Base-by-base conservation (phyloP, 2,329 filamentous ascomycete genomes). In the Nothophaeocryptopus gaeumannii region DNA sequence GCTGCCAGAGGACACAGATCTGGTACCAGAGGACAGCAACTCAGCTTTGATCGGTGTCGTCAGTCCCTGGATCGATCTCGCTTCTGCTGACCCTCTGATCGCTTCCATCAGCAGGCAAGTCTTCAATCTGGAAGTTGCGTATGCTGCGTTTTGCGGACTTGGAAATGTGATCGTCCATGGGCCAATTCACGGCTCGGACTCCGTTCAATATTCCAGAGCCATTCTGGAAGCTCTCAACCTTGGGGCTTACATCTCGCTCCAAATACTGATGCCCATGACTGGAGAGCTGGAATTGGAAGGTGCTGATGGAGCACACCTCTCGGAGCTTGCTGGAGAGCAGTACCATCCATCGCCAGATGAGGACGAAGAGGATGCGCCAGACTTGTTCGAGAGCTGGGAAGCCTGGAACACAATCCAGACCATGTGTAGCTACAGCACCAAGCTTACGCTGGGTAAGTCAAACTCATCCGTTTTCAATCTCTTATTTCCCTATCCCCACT, bases 31-130 rank as follows among this genome's bases (percentile, higher is more conserved):
- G 50, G 78, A 81, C 11, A 79, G 79, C 55, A 82, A 90, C 53
- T 83, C 83, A 56, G 87, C 90, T 45, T 76, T 93, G 51, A 79
- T 95, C 41, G 88, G 84, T 11, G 85, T 86, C 50, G 83, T 83
- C n/a, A 96, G 90, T 68, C 81, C 89, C 5, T 97, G 92, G 92
- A 92, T 96, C 58, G 91, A 97, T 66, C 74, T 97, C 10, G 86
- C 85, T 62, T 95, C 91, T 2, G 73, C 83, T 1, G 86, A 96
- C 67, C 88, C 90, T 5, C 71, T 92, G 55, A 84, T 97, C 55
- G 84, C 89, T 7, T 88, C 88, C 67, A 79, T 97, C 51, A 96
- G 92, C 32, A 83, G 88, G 38, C 92, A 96, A 71, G 87, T 95
- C 5, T 76, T 99, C 56, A 90, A 90, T 66, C 78, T 96, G 34